Conservation (phyloP, 495 filamentous ascomycete genomes). For the Thermochaetoides thermophila region DNA sequence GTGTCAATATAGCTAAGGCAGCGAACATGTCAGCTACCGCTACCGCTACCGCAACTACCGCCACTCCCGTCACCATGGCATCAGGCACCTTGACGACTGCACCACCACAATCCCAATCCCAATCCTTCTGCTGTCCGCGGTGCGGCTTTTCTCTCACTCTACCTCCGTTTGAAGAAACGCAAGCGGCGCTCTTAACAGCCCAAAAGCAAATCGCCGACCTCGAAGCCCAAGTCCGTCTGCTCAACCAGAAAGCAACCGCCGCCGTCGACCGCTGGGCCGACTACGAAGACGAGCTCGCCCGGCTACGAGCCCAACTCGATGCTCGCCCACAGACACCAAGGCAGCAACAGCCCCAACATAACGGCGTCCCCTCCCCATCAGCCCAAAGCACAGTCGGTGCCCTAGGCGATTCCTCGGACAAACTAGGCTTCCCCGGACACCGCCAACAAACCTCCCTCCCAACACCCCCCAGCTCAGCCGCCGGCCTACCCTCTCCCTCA, state of each 20-base stretch:
- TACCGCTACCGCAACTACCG: constrained; percentile 2
- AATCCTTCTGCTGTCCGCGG: constrained; percentile 20
- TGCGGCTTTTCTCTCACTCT: constrained; percentile 24
- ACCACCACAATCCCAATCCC: no score
- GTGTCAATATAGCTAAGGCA: constrained; percentile 1
- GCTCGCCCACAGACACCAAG: constrained; percentile 3
- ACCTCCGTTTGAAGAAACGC: constrained; percentile 27
- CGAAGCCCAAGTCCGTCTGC: constrained; percentile 56
- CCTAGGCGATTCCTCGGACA: no score
- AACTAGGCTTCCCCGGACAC: no score
- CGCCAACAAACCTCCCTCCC: constrained; percentile 9
- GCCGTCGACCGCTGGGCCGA: constrained; percentile 76
- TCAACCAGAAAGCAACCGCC: constrained; percentile 63
- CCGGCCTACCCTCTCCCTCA: constrained; percentile 11
- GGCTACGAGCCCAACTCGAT: constrained; percentile 38
- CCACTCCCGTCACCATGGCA: constrained; percentile 1
- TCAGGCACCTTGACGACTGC: constrained; percentile 6
- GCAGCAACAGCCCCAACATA: neutral
- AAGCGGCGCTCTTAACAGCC: constrained; percentile 37
- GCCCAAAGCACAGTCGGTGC: neutral
- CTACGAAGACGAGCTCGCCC: constrained; percentile 81
- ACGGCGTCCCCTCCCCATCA: no score
- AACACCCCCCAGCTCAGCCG: constrained; percentile 5
- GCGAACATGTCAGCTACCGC: no score
- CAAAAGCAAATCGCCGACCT: constrained; percentile 65